These are phyloP conservation scores for Lactifluus hygrophoroides DNA, from an alignment of 768 basidiomycete genomes.

Conservation along the genomic window DNA sequence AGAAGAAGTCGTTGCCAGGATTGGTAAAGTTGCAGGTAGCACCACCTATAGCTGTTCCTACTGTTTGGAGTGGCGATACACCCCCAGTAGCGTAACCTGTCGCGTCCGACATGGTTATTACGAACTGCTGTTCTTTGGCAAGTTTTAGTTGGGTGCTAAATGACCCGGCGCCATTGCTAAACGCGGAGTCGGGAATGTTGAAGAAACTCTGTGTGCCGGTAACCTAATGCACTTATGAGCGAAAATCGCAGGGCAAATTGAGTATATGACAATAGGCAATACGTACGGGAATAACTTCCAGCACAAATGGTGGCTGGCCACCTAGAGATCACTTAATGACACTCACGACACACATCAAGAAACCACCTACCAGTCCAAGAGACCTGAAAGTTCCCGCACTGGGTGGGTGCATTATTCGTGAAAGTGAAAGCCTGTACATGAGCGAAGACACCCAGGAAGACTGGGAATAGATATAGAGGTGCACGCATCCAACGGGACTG, in stretches of 20 bases:
- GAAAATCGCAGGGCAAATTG: background rate
- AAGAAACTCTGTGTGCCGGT: constrained; percentile 40
- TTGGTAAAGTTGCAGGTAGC: constrained; percentile 41
- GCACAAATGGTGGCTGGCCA: constrained; percentile 10
- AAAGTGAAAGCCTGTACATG: constrained; percentile 36
- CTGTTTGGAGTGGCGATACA: constrained; percentile 39
- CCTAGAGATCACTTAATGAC: constrained; percentile 1
- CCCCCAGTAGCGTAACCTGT: constrained; percentile 65
- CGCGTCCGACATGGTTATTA: constrained; percentile 64
- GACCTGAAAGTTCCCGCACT: constrained; percentile 55
- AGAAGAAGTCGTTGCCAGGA: constrained; percentile 40
- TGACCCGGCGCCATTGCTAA: constrained; percentile 44
- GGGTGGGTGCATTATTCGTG: constrained; percentile 33
- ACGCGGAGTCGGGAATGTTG: constrained; percentile 46
- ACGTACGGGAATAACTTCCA: constrained; percentile 11
- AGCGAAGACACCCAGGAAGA: background rate
- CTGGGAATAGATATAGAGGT: background rate
- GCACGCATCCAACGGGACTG: background rate
- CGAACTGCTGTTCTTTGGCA: constrained; percentile 31
- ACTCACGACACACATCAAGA: background rate
- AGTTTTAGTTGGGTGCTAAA: constrained; percentile 42
- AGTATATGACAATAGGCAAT: background rate
- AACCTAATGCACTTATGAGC: background rate
- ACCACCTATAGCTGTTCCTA: constrained; percentile 36
- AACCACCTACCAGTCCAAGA: constrained; percentile 49